phyloP scores from a whole-genome alignment of 306 rosid species.

The Ammopiptanthus mongolicus region DNA sequence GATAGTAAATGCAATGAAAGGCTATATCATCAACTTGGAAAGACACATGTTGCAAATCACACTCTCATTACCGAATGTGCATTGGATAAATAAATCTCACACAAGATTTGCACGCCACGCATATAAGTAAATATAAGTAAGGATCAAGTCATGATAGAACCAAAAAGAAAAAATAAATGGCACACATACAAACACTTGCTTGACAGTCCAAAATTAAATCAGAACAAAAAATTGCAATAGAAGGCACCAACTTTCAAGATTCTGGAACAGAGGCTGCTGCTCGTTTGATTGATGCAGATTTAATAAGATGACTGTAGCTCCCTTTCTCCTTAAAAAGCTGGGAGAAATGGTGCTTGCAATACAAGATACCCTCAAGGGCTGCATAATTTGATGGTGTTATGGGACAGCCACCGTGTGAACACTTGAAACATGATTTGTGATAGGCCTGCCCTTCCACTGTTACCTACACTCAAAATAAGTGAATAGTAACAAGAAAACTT shows the following conservation, averaged over 20 bases:
- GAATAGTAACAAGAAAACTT: background rate
- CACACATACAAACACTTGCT: slow-evolving; percentile 30
- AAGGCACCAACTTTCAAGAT: slow-evolving; percentile 34
- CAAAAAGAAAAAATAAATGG: background rate
- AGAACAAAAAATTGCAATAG: background rate
- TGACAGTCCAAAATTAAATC: background rate
- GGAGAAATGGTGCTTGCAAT: slow-evolving; percentile 96
- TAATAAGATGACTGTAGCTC: slow-evolving; percentile 63
- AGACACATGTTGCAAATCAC: slow-evolving; percentile 2
- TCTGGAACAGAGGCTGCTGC: slow-evolving; percentile 63
- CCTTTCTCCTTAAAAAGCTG: slow-evolving; percentile 97
- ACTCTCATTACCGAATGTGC: slow-evolving; percentile 22
- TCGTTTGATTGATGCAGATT: slow-evolving; percentile 70
- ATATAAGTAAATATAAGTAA: slow-evolving; percentile 12
- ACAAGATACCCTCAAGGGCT: slow-evolving; percentile 85
- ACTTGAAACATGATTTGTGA: slow-evolving; percentile 91
- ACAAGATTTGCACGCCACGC: slow-evolving; percentile 32
- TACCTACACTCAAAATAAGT: slow-evolving; percentile 48
- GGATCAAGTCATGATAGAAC: slow-evolving; percentile 12
- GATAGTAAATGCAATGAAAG: background rate
- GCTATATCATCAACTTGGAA: background rate
- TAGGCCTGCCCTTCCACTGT: slow-evolving; percentile 89
- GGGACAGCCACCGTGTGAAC: slow-evolving; percentile 97
- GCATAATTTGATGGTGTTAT: slow-evolving; percentile 90
- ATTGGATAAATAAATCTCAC: slow-evolving; percentile 24